These are phyloP conservation scores for Kuraishia capsulata DNA, from an alignment of 805 yeast species.

Conservation along the genomic window DNA sequence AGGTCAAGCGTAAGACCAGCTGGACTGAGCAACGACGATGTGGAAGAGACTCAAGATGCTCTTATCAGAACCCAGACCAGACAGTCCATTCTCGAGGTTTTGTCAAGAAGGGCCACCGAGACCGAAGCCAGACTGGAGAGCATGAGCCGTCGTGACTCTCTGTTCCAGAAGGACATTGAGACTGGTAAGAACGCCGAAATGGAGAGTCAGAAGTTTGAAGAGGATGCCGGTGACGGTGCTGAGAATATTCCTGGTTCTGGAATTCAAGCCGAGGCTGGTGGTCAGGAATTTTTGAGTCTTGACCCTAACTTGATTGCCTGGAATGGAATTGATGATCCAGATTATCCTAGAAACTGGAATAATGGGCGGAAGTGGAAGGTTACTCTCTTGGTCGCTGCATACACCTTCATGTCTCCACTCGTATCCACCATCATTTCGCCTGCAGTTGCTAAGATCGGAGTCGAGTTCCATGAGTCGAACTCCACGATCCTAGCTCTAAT, in stretches of 20 bases:
- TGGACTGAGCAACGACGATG: background rate
- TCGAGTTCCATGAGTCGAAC: conserved; percentile 30
- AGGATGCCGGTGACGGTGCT: conserved; percentile 1
- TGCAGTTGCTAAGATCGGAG: conserved; percentile 40
- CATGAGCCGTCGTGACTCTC: background rate
- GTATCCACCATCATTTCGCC: conserved; percentile 57
- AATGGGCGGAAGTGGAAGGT: conserved; percentile 27
- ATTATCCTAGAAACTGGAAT: conserved; percentile 57
- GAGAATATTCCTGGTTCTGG: conserved; percentile 5
- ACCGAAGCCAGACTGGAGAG: conserved; percentile 1
- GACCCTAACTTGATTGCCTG: conserved; percentile 65
- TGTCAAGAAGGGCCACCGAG: conserved; percentile 4
- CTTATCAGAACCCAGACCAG: conserved; percentile 4
- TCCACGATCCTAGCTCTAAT: conserved; percentile 38
- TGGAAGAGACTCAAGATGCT: conserved; percentile 2
- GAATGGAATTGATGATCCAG: conserved; percentile 54
- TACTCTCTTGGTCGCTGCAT: conserved; percentile 39
- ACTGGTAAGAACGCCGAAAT: background rate
- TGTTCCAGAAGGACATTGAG: background rate
- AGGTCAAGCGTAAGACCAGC: background rate
- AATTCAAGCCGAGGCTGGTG: conserved; percentile 20
- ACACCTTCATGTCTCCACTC: conserved; percentile 52
- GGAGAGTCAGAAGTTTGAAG: conserved; percentile 1
- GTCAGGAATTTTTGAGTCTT: conserved; percentile 39
- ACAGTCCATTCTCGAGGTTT: conserved; percentile 5